Conservation (phyloP, 495 filamentous ascomycete species). For the Aspergillus incahuasiensis region DNA sequence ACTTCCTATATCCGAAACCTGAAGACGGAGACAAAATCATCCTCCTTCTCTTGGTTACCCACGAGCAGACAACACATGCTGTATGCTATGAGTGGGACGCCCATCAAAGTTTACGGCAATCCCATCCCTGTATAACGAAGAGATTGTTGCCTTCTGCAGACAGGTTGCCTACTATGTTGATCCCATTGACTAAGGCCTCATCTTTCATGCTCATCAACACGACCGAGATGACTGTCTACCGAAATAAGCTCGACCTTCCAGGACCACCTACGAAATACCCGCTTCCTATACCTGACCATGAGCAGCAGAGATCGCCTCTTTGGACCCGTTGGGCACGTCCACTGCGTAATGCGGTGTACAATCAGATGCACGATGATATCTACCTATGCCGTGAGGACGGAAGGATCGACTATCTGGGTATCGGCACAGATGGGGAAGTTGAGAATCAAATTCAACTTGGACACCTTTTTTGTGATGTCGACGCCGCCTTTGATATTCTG, state of each 20-base stretch:
- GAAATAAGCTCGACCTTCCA: slow-evolving; percentile 42
- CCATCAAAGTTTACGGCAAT: slow-evolving; percentile 28
- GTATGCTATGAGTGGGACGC: slow-evolving; percentile 73
- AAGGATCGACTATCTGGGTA: slow-evolving; percentile 61
- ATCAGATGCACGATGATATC: slow-evolving; percentile 60
- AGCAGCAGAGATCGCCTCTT: slow-evolving; percentile 30
- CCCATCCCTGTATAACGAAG: slow-evolving; percentile 38
- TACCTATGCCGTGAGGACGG: slow-evolving; percentile 81
- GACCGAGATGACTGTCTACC: slow-evolving; percentile 55
- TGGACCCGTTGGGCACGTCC: slow-evolving; percentile 70
- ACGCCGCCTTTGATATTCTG: slow-evolving; percentile 43
- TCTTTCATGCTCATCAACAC: slow-evolving; percentile 62
- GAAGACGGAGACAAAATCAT: slow-evolving; percentile 62
- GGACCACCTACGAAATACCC: slow-evolving; percentile 27
- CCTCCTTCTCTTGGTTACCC: slow-evolving; percentile 65
- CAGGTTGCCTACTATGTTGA: slow-evolving; percentile 60
- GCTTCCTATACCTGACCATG: slow-evolving; percentile 25
- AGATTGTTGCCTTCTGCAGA: slow-evolving; percentile 55
- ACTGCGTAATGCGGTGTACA: slow-evolving; percentile 53
- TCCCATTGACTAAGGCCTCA: slow-evolving; percentile 60
- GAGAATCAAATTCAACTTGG: slow-evolving; percentile 35
- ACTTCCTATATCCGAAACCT: slow-evolving; percentile 72
- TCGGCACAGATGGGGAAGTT: slow-evolving; percentile 43
- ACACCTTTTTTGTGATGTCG: slow-evolving; percentile 41
- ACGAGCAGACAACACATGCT: slow-evolving; percentile 55